Percentiles rank a stretch among this genome's conserved stretches.
Evolutionary conservation across 2,329 filamentous ascomycete species (phyloP).

Genomic region (Penicillium sp.): DNA sequence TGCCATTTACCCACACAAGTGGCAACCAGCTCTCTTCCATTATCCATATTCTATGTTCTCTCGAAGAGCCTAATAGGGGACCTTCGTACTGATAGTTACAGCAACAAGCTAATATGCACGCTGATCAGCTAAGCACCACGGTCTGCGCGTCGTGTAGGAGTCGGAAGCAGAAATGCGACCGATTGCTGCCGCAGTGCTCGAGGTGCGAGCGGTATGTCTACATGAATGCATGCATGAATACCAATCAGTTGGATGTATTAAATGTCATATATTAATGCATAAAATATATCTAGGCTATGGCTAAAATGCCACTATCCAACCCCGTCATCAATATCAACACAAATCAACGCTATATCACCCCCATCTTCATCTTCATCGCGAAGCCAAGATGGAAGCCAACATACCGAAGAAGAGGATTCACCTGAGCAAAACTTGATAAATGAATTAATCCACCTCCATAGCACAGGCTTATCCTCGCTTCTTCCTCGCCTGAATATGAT

Average conservation of each 20-base stretch:
- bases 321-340: neutral
- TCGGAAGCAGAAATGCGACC: constrained; percentile 4
- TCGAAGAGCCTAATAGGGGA: neutral
- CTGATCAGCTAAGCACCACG: neutral
- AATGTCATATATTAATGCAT: no score
- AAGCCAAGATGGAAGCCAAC: neutral
- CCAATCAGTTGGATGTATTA: neutral
- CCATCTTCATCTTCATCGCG: neutral
- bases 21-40: neutral
- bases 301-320: constrained; percentile 1
- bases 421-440: neutral
- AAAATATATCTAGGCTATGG: neutral
- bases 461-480: neutral
- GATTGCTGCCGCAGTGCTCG: neutral
- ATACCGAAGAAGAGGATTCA: neutral
- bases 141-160: neutral
- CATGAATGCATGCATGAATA: no score
- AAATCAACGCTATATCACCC: neutral
- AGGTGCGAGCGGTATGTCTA: neutral
- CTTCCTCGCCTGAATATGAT: neutral
- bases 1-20: no score
- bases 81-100: no score
- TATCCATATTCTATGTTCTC: neutral
- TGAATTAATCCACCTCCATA: neutral
- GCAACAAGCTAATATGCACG: neutral